Evolutionary conservation across 2,329 filamentous ascomycete species (phyloP).

Genomic region (Trichoderma koningii): DNA sequence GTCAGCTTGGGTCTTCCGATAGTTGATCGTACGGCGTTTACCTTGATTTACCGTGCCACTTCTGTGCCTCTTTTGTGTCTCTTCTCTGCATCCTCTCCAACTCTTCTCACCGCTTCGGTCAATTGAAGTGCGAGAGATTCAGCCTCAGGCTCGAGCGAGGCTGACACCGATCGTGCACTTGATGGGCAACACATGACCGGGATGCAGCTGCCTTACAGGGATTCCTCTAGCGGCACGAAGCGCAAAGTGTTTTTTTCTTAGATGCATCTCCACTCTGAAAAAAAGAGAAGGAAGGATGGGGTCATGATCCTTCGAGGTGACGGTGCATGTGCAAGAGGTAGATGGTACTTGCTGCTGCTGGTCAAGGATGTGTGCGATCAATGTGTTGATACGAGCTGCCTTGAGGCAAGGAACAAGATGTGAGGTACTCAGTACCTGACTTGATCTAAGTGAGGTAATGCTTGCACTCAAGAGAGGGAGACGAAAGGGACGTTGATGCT

Average conservation of each 20-base stretch:
- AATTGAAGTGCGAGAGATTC: background rate
- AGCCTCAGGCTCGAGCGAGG: background rate
- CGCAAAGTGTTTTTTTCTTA: background rate
- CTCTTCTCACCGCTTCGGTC: background rate
- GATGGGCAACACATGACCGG: conserved; percentile 14
- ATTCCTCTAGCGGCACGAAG: background rate
- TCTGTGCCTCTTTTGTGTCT: background rate
- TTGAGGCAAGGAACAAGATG: background rate
- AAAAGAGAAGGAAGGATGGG: background rate
- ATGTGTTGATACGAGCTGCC: background rate
- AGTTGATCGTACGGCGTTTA: background rate
- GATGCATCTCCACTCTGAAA: background rate
- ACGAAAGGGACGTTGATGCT: too few species aligned
- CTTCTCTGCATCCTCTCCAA: background rate
- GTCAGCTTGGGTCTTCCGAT: background rate
- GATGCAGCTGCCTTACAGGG: conserved; percentile 1
- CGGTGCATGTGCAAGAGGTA: background rate
- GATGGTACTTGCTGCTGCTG: conserved; percentile 2
- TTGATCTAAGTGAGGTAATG: background rate
- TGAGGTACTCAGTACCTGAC: background rate
- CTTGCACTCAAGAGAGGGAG: background rate
- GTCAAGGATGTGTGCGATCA: background rate
- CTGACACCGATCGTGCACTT: conserved; percentile 13
- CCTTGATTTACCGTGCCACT: background rate
- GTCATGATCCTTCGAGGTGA: background rate